phyloP scores from a whole-genome alignment of 164 flowering plant species.

The Vitis cinerea region DNA sequence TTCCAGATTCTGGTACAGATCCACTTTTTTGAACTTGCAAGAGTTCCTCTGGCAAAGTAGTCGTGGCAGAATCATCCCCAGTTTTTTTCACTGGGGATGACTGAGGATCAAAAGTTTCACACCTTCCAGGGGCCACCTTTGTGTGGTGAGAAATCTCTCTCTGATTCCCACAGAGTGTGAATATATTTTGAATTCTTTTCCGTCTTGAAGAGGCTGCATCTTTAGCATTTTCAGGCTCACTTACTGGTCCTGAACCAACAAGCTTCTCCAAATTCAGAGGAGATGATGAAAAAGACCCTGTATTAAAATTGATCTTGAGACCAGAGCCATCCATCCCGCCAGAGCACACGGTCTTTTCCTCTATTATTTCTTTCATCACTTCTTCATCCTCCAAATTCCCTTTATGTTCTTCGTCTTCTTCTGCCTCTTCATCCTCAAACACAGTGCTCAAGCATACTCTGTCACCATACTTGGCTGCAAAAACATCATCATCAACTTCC shows the following conservation, averaged over 20 bases:
- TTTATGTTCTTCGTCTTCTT: conserved; percentile 26
- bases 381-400: conserved; percentile 48
- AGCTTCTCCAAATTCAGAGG: conserved; percentile 15
- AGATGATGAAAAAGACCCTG: conserved; percentile 12
- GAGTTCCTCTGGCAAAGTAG: conserved; percentile 20
- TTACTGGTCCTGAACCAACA: not conserved
- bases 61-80: conserved; percentile 19
- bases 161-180: conserved; percentile 87
- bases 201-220: conserved; percentile 55
- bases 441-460: conserved; percentile 76
- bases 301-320: not conserved
- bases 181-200: conserved; percentile 78
- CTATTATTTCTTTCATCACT: conserved; percentile 77
- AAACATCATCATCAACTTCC: conserved; percentile 19
- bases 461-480: conserved; percentile 33
- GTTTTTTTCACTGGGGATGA: conserved; percentile 13
- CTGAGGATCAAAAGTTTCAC: conserved; percentile 24
- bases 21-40: conserved; percentile 7
- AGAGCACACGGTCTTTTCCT: conserved; percentile 51
- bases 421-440: conserved; percentile 75
- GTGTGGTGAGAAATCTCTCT: conserved; percentile 72
- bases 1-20: conserved; percentile 11
- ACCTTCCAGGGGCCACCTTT: conserved; percentile 19
- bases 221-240: conserved; percentile 22
- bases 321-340: conserved; percentile 9